Evolutionary conservation across 345 rosid species (phyloP).

Genomic region (Cardiospermum halicacabum): DNA sequence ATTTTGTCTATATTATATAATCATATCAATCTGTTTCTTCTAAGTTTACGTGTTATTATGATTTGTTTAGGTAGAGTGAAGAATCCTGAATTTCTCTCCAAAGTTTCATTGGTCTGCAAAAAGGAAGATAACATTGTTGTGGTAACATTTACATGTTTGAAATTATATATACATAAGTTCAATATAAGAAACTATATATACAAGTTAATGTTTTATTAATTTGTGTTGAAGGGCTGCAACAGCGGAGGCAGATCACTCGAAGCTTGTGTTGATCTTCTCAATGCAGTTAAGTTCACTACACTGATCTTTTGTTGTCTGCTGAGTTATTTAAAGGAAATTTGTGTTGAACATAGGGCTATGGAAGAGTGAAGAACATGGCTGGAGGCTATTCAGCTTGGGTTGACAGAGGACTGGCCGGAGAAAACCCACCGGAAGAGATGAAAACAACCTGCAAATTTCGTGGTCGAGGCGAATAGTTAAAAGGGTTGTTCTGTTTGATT

Average conservation of each 20-base stretch:
- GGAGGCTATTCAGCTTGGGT: constrained; percentile 54
- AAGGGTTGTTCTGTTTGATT: background rate
- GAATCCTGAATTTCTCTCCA: constrained; percentile 41
- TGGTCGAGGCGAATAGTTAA: constrained; percentile 6
- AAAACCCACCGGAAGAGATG: constrained; percentile 38
- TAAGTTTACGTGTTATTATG: background rate
- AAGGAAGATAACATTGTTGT: constrained; percentile 42
- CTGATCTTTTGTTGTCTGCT: constrained; percentile 18
- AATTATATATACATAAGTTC: background rate
- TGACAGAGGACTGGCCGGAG: constrained; percentile 37
- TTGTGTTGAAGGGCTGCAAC: constrained; percentile 24
- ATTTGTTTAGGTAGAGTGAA: constrained; percentile 26
- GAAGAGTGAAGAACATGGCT: constrained; percentile 38
- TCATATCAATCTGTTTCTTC: background rate
- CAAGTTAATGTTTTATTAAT: too few species aligned
- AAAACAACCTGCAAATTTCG: constrained; percentile 44
- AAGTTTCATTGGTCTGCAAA: constrained; percentile 28
- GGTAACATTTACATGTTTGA: constrained; percentile 20
- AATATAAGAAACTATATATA: background rate
- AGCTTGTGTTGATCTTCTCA: constrained; percentile 39
- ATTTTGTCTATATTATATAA: background rate
- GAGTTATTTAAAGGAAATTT: background rate
- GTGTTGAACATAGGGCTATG: constrained; percentile 23
- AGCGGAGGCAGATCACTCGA: constrained; percentile 29
- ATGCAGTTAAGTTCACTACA: constrained; percentile 27